These are phyloP conservation scores for Amaranthus hypochondriacus DNA, from an alignment of 148 eudicot species.

Conservation along the genomic window DNA sequence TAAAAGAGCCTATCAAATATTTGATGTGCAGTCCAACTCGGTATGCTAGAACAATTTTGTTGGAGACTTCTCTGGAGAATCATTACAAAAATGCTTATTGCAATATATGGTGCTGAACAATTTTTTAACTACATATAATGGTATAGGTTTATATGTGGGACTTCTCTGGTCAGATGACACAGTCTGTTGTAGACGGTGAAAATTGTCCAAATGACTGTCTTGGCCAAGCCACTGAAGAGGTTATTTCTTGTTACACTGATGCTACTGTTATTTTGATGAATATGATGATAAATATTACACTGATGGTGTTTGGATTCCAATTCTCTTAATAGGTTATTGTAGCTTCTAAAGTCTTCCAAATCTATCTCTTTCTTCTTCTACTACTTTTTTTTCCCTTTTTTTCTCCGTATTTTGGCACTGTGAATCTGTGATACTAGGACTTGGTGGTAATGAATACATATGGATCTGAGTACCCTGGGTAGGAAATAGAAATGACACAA, in stretches of 20 bases:
- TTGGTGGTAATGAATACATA: no score
- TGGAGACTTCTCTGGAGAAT: neutral
- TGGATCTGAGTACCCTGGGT: no score
- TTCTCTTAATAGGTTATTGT: neutral
- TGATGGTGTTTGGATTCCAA: neutral
- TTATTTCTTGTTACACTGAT: constrained; percentile 21
- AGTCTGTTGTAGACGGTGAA: constrained; percentile 29
- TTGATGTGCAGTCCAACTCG: constrained; percentile 42
- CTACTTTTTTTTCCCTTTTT: no score
- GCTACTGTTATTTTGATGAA: neutral
- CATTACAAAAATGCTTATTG: no score
- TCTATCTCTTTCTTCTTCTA: no score
- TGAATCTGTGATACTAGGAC: no score
- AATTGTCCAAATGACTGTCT: constrained; percentile 22
- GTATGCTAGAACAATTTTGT: constrained; percentile 35
- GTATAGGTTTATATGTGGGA: constrained; percentile 70
- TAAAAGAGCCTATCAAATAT: constrained; percentile 46
- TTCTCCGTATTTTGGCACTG: no score
- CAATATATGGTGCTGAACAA: neutral
- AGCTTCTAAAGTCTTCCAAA: neutral
- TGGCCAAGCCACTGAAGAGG: constrained; percentile 46
- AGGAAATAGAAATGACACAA: no score
- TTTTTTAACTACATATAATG: constrained; percentile 20
- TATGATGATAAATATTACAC: neutral
- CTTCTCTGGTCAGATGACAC: constrained; percentile 66